These are phyloP conservation scores for Nakaseomyces glabratus DNA, from an alignment of 1,139 yeast species.

Conservation along the genomic window DNA sequence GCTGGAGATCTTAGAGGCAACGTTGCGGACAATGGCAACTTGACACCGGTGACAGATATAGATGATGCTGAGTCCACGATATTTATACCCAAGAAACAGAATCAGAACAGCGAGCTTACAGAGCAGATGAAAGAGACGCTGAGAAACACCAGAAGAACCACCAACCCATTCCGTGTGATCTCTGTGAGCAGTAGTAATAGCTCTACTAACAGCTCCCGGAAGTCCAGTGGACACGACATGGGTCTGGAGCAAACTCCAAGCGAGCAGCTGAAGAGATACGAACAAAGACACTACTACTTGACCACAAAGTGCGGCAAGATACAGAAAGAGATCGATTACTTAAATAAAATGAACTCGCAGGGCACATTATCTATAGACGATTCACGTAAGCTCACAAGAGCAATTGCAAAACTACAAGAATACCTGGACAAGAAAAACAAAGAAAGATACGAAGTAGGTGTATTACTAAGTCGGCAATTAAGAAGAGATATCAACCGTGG, in stretches of 20 bases:
- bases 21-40: constrained; percentile 1
- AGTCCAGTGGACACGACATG: constrained; percentile 8
- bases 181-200: constrained; percentile 22
- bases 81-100: constrained; percentile 15
- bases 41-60: constrained; percentile 3
- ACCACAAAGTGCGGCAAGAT: constrained; percentile 30
- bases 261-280: constrained; percentile 13
- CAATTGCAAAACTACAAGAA: constrained; percentile 33
- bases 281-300: constrained; percentile 24
- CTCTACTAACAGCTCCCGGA: constrained; percentile 12
- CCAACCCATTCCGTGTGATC: constrained; percentile 30
- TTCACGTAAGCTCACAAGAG: constrained; percentile 30
- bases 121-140: constrained; percentile 7
- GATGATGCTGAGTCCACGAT: constrained; percentile 8
- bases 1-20: constrained; percentile 3
- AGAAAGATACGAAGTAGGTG: constrained; percentile 36
- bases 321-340: constrained; percentile 33
- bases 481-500: constrained; percentile 36
- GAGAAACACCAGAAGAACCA: constrained; percentile 8
- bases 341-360: constrained; percentile 29
- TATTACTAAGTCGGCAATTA: constrained; percentile 32
- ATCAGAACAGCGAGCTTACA: not conserved
- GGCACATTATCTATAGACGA: constrained; percentile 34
- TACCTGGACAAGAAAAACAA: constrained; percentile 34
- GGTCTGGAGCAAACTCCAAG: not conserved